Evolutionary conservation across 192 early-diverging fungal genomes (phyloP).

Genomic region (Umbelopsis vinacea): DNA sequence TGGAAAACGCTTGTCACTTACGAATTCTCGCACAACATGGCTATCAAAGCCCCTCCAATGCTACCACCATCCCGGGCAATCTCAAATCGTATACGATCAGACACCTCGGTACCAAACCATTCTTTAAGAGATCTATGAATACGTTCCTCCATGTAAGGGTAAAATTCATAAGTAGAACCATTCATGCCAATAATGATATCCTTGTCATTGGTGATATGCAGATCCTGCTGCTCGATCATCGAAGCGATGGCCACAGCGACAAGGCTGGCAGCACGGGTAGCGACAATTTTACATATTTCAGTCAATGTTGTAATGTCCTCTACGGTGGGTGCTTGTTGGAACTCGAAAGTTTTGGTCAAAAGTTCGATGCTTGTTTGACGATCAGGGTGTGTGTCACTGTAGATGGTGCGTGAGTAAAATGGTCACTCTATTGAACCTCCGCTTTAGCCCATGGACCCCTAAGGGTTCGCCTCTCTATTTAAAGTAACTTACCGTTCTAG

Average conservation of each 20-base stretch:
- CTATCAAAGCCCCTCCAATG: conserved; percentile 77
- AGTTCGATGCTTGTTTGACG: conserved; percentile 69
- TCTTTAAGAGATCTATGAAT: conserved; percentile 74
- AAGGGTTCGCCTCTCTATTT: too few species aligned
- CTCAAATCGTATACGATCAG: conserved; percentile 64
- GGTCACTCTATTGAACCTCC: too few species aligned
- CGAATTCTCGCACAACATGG: conserved; percentile 47
- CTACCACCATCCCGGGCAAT: conserved; percentile 80
- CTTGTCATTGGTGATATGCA: conserved; percentile 25
- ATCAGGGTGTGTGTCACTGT: conserved; percentile 54
- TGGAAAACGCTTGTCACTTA: background rate
- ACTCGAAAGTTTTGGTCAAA: conserved; percentile 55
- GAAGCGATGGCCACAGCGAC: conserved; percentile 70
- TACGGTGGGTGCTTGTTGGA: conserved; percentile 49
- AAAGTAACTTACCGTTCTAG: conserved; percentile 46
- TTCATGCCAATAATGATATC: conserved; percentile 86
- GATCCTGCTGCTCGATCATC: conserved; percentile 47
- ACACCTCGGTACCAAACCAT: conserved; percentile 75
- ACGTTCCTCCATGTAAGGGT: conserved; percentile 79
- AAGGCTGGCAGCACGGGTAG: conserved; percentile 83
- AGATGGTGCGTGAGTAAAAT: conserved; percentile 51
- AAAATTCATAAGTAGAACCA: conserved; percentile 89
- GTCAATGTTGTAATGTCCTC: conserved; percentile 69
- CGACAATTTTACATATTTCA: conserved; percentile 72
- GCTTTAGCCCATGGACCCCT: too few species aligned